Evolutionary conservation across 805 yeast species (phyloP).

Genomic region (Dipodascus albidus): DNA sequence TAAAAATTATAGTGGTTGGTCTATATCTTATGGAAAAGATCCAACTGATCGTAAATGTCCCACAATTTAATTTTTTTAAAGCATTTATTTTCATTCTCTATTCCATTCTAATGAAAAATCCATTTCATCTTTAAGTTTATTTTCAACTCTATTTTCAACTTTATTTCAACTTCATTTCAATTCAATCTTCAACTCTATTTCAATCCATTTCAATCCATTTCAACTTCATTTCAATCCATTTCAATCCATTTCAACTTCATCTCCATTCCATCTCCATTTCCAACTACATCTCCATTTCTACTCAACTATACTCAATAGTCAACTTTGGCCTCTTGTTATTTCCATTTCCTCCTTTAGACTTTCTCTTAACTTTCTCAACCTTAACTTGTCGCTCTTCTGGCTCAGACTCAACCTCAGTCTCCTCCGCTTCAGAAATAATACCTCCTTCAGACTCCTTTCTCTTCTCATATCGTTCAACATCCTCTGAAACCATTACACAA

Average conservation of each 20-base stretch:
- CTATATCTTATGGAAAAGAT: constrained; percentile 2
- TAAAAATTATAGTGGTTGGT: constrained; percentile 1
- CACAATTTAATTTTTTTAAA: background rate
- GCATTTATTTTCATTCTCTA: too few species aligned
- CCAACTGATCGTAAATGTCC: constrained; percentile 1
- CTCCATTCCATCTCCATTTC: too few species aligned
- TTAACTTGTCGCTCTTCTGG: constrained; percentile 9
- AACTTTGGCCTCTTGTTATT: constrained; percentile 20
- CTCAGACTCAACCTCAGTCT: constrained; percentile 44
- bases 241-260: too few species aligned
- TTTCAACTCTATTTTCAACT: too few species aligned
- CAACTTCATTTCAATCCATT: too few species aligned
- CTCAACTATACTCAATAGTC: constrained; percentile 10
- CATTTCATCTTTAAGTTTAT: too few species aligned
- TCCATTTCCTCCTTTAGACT: constrained; percentile 10
- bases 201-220: too few species aligned
- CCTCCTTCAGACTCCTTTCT: constrained; percentile 42
- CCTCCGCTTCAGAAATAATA: constrained; percentile 68
- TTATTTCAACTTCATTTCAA: too few species aligned
- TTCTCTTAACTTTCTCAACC: constrained; percentile 10
- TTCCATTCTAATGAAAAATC: too few species aligned
- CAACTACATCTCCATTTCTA: too few species aligned
- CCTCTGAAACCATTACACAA: constrained; percentile 58
- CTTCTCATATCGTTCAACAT: constrained; percentile 58
- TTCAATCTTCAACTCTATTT: too few species aligned